These are phyloP conservation scores for Hydrangea macrophylla DNA, from an alignment of 148 eudicot genomes.

Conservation along the genomic window DNA sequence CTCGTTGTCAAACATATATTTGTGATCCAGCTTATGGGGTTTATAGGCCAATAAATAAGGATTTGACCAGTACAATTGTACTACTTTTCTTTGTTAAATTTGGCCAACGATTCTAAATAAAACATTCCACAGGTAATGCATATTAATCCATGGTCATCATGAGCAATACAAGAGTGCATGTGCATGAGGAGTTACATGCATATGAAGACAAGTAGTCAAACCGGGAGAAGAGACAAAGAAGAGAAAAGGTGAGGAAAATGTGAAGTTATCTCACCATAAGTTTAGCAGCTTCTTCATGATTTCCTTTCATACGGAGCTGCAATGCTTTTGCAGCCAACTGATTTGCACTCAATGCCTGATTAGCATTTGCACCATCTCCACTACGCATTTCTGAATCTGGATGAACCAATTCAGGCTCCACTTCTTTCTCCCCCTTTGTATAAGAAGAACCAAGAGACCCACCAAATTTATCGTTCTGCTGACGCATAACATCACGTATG, in stretches of 20 bases:
- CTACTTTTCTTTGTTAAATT: too few relatives aligned
- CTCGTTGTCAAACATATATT: too few relatives aligned
- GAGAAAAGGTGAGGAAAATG: neutral
- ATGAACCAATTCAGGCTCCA: constrained; percentile 25
- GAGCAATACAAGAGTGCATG: too few relatives aligned
- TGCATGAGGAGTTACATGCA: too few relatives aligned
- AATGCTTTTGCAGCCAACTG: constrained; percentile 90
- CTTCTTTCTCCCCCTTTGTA: constrained; percentile 26
- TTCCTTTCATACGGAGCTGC: constrained; percentile 91
- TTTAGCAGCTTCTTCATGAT: constrained; percentile 83
- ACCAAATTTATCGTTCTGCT: constrained; percentile 31
- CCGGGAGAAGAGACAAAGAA: neutral
- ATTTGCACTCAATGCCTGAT: constrained; percentile 73
- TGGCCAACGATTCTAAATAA: too few relatives aligned
- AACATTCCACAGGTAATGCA: too few relatives aligned
- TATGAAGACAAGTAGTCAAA: too few relatives aligned
- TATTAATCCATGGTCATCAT: too few relatives aligned
- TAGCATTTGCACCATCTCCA: constrained; percentile 21
- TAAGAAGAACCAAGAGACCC: constrained; percentile 23
- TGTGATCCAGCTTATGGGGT: too few relatives aligned
- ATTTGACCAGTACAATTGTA: too few relatives aligned
- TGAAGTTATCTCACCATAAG: constrained; percentile 52
- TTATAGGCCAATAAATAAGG: too few relatives aligned
- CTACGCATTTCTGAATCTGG: constrained; percentile 18
- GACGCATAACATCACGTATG: constrained; percentile 36